Conservation (phyloP, 1,284 basidiomycete species). For the Rhodotorula sp. region DNA sequence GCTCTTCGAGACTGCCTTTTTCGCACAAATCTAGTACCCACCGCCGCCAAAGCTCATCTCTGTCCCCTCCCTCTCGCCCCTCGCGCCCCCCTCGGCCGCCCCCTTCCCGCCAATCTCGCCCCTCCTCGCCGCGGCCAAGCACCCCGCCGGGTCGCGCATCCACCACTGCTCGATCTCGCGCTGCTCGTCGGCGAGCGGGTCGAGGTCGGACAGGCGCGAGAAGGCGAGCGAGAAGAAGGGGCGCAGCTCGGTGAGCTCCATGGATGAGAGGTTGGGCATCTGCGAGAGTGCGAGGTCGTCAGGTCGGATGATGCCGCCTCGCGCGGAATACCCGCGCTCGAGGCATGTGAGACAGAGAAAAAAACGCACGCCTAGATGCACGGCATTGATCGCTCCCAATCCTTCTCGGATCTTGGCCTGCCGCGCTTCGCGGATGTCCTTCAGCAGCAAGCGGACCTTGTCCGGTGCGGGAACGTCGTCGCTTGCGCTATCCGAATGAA, state of each 20-base stretch:
- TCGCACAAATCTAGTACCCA: neutral
- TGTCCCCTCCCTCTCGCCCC: constrained; percentile 4
- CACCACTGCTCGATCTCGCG: constrained; percentile 29
- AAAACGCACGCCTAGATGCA: constrained; percentile 64
- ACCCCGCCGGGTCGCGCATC: constrained; percentile 26
- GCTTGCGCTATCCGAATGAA: constrained; percentile 63
- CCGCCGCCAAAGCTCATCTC: neutral
- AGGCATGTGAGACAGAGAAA: neutral
- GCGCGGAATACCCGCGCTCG: neutral
- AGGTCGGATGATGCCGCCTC: neutral
- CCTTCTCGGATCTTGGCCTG: constrained; percentile 90
- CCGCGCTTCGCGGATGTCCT: constrained; percentile 89
- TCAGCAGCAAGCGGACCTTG: constrained; percentile 76
- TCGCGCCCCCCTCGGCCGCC: neutral
- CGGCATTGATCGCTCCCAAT: constrained; percentile 57
- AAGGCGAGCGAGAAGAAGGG: constrained; percentile 65
- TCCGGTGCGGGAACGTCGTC: constrained; percentile 85
- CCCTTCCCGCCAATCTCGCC: neutral
- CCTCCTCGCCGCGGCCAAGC: constrained; percentile 17
- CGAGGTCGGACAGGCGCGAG: constrained; percentile 36
- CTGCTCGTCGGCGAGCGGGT: constrained; percentile 37
- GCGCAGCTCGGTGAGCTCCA: constrained; percentile 89
- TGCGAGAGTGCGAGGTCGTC: constrained; percentile 47
- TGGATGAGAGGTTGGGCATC: constrained; percentile 81
- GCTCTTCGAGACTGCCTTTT: neutral